Evolutionary conservation across 106 monocot species (phyloP).

Genomic region (Platanthera guangdongensis): DNA sequence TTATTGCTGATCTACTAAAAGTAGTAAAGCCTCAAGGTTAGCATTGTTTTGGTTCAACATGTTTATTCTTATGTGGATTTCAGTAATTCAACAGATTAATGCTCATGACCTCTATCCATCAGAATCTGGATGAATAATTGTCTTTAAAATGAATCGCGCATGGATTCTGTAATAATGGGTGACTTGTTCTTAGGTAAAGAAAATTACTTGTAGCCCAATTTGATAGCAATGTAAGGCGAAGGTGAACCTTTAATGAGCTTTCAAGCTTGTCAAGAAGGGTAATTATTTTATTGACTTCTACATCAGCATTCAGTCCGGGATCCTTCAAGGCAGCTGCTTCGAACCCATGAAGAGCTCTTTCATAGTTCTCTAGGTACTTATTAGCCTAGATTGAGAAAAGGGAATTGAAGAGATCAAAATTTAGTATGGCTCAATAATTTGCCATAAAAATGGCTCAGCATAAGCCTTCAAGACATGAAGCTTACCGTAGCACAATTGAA

Average conservation of each 20-base stretch:
- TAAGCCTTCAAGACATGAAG: slow-evolving; percentile 1
- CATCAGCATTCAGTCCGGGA: slow-evolving; percentile 69
- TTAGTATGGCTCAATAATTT: not conserved
- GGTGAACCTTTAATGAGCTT: slow-evolving; percentile 54
- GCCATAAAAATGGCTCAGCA: not conserved
- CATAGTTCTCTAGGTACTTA: slow-evolving; percentile 92
- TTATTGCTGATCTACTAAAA: not conserved
- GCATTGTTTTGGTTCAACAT: not conserved
- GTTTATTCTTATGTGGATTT: not conserved
- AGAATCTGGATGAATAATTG: not conserved
- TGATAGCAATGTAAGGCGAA: slow-evolving; percentile 4
- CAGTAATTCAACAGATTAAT: not conserved
- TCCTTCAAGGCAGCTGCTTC: slow-evolving; percentile 88
- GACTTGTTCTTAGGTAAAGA: not conserved
- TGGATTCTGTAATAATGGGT: not conserved
- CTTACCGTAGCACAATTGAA: slow-evolving; percentile 91
- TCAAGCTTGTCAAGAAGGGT: slow-evolving; percentile 83
- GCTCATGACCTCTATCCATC: not conserved
- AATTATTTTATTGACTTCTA: slow-evolving; percentile 68
- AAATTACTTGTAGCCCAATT: not conserved
- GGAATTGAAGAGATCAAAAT: slow-evolving; percentile 1
- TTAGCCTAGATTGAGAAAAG: slow-evolving; percentile 42
- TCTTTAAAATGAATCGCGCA: not conserved
- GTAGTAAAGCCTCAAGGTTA: not conserved
- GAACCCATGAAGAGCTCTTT: slow-evolving; percentile 84